Conservation (phyloP, 352 stramenopile species). For the Globisporangium uncinulatum region DNA sequence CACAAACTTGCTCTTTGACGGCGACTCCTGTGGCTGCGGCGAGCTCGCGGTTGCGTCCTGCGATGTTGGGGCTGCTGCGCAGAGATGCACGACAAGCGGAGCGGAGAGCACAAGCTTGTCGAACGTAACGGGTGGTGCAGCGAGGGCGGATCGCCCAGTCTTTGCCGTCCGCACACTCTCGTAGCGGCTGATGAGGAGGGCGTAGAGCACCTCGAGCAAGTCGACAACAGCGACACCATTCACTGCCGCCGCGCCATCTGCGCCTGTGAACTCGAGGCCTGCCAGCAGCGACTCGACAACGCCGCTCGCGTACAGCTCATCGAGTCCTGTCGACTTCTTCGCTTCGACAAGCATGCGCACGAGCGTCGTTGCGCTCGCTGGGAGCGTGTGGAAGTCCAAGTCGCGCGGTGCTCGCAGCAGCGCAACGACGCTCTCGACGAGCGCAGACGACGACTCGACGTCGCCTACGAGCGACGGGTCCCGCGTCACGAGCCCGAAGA, state of each 20-base stretch:
- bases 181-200: constrained; percentile 32
- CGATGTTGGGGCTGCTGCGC: constrained; percentile 11
- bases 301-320: constrained; percentile 27
- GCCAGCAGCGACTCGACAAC: constrained; percentile 21
- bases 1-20: not conserved
- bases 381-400: constrained; percentile 21
- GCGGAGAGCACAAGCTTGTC: constrained; percentile 21
- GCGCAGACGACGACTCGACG: constrained; percentile 9
- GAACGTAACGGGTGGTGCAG: constrained; percentile 17
- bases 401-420: constrained; percentile 27
- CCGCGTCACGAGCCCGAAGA: constrained; percentile 35
- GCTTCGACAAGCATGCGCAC: constrained; percentile 27
- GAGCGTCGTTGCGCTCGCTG: constrained; percentile 27
- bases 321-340: constrained; percentile 3
- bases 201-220: constrained; percentile 27
- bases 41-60: constrained; percentile 4
- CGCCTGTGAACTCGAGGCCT: constrained; percentile 20
- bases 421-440: constrained; percentile 21
- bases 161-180: constrained; percentile 18
- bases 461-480: constrained; percentile 25
- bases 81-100: constrained; percentile 33
- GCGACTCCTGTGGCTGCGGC: constrained; percentile 13
- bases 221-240: constrained; percentile 15
- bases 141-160: constrained; percentile 2
- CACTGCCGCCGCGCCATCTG: constrained; percentile 1